Evolutionary conservation across 2,329 filamentous ascomycete species (phyloP), one percentile per base, ranked within the genome.

Genomic region (Botryotinia calthae): DNA sequence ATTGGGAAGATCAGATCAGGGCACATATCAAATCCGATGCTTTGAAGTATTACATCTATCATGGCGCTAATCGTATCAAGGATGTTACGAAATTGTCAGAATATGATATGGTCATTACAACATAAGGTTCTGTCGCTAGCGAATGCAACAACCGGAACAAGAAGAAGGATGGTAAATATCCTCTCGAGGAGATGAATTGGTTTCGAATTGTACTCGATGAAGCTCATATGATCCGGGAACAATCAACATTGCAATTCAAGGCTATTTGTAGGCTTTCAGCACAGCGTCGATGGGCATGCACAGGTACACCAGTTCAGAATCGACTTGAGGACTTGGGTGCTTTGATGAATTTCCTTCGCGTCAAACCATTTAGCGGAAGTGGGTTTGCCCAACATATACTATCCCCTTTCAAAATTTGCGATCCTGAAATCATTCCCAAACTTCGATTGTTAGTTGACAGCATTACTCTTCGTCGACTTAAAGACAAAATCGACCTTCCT

Each of bases 201-300:
- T 98, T 97, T 81, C 91, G 95, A 31, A 92, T 98, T 71, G 94
- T 98, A 1, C 87, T 98, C 1, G 95, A 98, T 76, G 95, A 99
- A 82, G 96, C 95, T 0, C 96, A 99, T 81, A 93, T 93, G 82
- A 98, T 99, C 76, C 93, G 96, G 40, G 95, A 97, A 78, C 91
- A 93, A 75, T 88, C 86, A 5, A 95, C 94, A 0, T 85, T 92
- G 58, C 92, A 95, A 77, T 97, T 94, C 71, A 94, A 95, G 80
- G 93, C 93, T 4, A 93, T 96, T 31, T 95, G 94, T 76, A 88
- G 89, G 31, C 85, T 98, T 4, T 87, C 92, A 74, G 93, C 94
- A 2, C 88, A 93, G 79, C 89, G 95, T 46, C 91, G 95, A 48
- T 99, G 96, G 96, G 95, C 95, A 4, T 93, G 98, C n/a, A 98